These are phyloP conservation scores for Cardamine chenopodiifolia DNA, from an alignment of 345 rosid genomes.

Conservation along the genomic window DNA sequence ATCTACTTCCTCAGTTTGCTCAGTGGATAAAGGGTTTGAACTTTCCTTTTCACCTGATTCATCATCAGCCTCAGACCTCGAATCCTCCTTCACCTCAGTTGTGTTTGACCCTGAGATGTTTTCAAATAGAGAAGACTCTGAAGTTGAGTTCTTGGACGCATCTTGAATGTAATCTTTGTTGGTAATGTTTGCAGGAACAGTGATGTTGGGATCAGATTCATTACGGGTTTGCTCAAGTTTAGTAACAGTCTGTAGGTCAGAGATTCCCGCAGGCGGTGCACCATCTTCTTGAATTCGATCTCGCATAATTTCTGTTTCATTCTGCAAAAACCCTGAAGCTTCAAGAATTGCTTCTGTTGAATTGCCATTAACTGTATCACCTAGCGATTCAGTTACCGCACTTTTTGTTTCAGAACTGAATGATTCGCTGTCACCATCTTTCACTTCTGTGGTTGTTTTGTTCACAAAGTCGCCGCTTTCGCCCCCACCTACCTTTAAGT, in stretches of 20 bases:
- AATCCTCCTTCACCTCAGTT: slow-evolving; percentile 44
- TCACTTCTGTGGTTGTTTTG: slow-evolving; percentile 43
- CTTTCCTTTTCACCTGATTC: slow-evolving; percentile 49
- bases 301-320: slow-evolving; percentile 48
- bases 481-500: slow-evolving; percentile 10
- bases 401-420: slow-evolving; percentile 29
- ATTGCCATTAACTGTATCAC: slow-evolving; percentile 40
- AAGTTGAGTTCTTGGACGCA: slow-evolving; percentile 45
- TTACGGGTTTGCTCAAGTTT: slow-evolving; percentile 37
- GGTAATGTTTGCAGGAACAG: slow-evolving; percentile 39
- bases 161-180: slow-evolving; percentile 27
- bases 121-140: slow-evolving; percentile 34
- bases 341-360: slow-evolving; percentile 36
- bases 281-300: slow-evolving; percentile 41
- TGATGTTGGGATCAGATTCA: slow-evolving; percentile 36
- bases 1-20: slow-evolving; percentile 44
- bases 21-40: slow-evolving; percentile 29
- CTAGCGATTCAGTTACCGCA: slow-evolving; percentile 37
- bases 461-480: slow-evolving; percentile 25
- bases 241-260: slow-evolving; percentile 29
- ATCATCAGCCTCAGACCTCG: slow-evolving; percentile 39
- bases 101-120: slow-evolving; percentile 40
- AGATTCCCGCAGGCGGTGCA: slow-evolving; percentile 38
- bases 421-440: slow-evolving; percentile 33
- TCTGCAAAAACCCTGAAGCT: slow-evolving; percentile 41